Evolutionary conservation across 2,329 filamentous ascomycete genomes (phyloP).

Genomic region (Ascochyta pisi): DNA sequence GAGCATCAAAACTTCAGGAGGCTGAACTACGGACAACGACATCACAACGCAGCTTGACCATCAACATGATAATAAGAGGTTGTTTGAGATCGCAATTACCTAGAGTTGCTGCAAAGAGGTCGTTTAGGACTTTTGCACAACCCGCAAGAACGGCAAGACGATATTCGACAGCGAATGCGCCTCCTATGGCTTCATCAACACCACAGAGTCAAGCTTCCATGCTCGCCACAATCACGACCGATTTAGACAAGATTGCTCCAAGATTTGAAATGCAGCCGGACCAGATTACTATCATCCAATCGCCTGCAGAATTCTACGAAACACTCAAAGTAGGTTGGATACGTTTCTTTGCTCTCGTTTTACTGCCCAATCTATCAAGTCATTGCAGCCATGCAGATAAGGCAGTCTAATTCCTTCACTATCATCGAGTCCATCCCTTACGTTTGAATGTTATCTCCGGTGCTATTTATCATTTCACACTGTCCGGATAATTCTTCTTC

Average conservation of each 20-base stretch:
- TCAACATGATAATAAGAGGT: conserved; percentile 46
- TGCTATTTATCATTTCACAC: background rate
- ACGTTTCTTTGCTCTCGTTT: background rate
- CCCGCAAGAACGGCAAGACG: conserved; percentile 29
- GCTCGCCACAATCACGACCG: conserved; percentile 68
- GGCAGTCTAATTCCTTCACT: background rate
- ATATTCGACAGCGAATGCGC: conserved; percentile 44
- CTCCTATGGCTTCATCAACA: conserved; percentile 35
- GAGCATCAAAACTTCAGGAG: conserved; percentile 39
- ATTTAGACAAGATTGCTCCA: conserved; percentile 89
- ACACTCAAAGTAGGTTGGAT: conserved; percentile 74
- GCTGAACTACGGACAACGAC: conserved; percentile 6
- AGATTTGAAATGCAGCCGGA: conserved; percentile 85
- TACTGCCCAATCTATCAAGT: background rate
- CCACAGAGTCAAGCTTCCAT: conserved; percentile 59
- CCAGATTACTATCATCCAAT: conserved; percentile 78
- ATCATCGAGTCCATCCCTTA: background rate
- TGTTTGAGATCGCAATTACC: conserved; percentile 35
- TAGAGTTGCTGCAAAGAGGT: conserved; percentile 23
- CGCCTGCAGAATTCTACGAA: conserved; percentile 88
- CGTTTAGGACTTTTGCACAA: conserved; percentile 21
- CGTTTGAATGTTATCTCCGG: background rate
- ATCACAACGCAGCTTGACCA: background rate
- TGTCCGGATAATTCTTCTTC: background rate
- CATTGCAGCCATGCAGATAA: background rate